phyloP scores from a whole-genome alignment of 805 yeast genomes.

The Candida orba region DNA sequence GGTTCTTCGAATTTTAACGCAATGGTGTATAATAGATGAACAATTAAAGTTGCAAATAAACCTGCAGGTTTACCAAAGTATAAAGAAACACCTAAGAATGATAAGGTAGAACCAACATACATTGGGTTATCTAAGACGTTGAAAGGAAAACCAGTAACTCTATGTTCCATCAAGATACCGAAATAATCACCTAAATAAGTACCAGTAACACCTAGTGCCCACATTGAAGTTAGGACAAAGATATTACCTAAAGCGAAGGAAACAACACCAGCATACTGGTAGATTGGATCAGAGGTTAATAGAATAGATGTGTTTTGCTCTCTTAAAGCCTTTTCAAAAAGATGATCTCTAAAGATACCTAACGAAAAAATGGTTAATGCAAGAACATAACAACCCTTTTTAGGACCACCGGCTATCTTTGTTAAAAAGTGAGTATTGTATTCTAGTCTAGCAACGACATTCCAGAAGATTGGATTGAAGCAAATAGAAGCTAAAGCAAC shows the following conservation, averaged over 20 bases:
- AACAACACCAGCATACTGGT: constrained; percentile 46
- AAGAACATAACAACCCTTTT: constrained; percentile 74
- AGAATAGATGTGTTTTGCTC: constrained; percentile 63
- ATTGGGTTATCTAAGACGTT: constrained; percentile 88
- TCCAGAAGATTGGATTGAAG: constrained; percentile 96
- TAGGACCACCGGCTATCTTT: constrained; percentile 60
- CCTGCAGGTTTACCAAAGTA: constrained; percentile 91
- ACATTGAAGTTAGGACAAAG: constrained; percentile 82
- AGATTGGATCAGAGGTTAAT: constrained; percentile 31
- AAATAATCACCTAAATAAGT: constrained; percentile 96
- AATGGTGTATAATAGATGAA: constrained; percentile 71
- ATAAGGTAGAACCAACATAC: constrained; percentile 89
- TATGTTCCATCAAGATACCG: constrained; percentile 85
- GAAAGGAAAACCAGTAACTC: constrained; percentile 92
- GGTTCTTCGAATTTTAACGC: constrained; percentile 93
- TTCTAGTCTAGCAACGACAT: constrained; percentile 79
- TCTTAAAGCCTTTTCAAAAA: constrained; percentile 62
- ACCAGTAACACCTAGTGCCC: constrained; percentile 88
- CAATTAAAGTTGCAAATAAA: constrained; percentile 60
- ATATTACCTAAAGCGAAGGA: constrained; percentile 66
- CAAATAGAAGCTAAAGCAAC: constrained; percentile 61
- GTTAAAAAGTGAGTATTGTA: constrained; percentile 73
- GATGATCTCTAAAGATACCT: constrained; percentile 75
- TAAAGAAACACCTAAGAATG: constrained; percentile 86
- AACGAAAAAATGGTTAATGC: constrained; percentile 79